Evolutionary conservation across 495 filamentous ascomycete species (phyloP), one percentile per base, ranked within the genome.

Genomic region (Penicillium goetzii): DNA sequence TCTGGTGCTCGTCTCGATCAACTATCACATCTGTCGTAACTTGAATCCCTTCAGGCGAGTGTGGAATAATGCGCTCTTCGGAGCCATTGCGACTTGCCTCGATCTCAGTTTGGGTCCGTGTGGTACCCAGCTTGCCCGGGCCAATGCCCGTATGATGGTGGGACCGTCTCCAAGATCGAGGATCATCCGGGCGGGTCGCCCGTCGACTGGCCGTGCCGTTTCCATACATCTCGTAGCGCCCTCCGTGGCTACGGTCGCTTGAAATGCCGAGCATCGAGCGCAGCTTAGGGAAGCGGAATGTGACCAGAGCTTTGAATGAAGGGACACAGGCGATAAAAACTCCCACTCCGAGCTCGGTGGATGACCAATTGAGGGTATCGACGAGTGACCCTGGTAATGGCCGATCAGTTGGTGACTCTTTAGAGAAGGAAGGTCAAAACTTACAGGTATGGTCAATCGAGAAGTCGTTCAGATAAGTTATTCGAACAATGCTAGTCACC

Each of bases 401-500:
- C 9, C 45, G 34, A 32, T 60, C 14, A 60, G 58, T 40, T 17
- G 4, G 10, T 40, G 5, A 3, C 36, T 3, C 36, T 40, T 40
- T 2, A 40, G 11, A 40, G 36, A 9, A 17, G 15, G 19, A 45
- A 45, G 14, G 23, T 25, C 34, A 12, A 56, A 9, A 49, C 49
- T 43, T 47, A 64, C 62, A 64, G 9, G 62, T 64, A 38, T 64
- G 57, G 26, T 64, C 62, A 36, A 45, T 45, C 4, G 56, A 60
- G 58, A 64, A 64, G 40, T 56, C 54, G 12, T 49, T 64, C 36
- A 64, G 38, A 33, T 64, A 64, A 1, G 62, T 64, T 12, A 34
- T 57, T 60, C 62, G 62, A n/a, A 64, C 60, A 17, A 64, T 64
- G 55, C 62, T 60, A 5, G 62, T 60, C 56, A 60, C 62, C 26